Percentiles rank a stretch among this genome's conserved stretches.
phyloP scores from a whole-genome alignment of 2,329 filamentous ascomycete genomes.

The Colletotrichum orchidophilum region DNA sequence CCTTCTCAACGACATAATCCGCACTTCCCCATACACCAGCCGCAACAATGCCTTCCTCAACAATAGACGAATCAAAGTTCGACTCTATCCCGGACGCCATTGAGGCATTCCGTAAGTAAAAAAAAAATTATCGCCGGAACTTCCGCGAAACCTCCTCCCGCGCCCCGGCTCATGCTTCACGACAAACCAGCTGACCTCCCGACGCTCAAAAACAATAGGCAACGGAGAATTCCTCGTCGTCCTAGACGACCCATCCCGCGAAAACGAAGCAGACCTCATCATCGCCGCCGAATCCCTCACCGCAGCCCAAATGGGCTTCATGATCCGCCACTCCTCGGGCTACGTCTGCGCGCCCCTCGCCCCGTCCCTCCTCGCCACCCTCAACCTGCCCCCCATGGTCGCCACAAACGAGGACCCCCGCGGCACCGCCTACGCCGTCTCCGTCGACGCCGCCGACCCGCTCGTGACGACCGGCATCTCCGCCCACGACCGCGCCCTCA shows the following conservation, averaged over 20 bases:
- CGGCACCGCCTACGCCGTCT: constrained; percentile 91
- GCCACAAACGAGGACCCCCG: constrained; percentile 78
- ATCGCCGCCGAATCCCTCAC: constrained; percentile 89
- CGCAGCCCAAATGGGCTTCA: constrained; percentile 91
- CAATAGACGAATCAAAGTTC: constrained; percentile 64
- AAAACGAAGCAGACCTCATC: constrained; percentile 98
- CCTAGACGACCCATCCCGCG: constrained; percentile 89
- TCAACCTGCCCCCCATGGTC: constrained; percentile 93
- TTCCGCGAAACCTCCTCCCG: constrained; percentile 8
- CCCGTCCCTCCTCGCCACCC: constrained; percentile 71
- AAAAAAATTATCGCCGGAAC: background rate
- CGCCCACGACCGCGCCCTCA: constrained; percentile 85
- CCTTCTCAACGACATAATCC: background rate
- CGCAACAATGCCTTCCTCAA: constrained; percentile 58
- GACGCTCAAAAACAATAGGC: too few relatives aligned
- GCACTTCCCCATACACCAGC: background rate
- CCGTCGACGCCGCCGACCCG: constrained; percentile 80
- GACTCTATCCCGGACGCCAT: constrained; percentile 73
- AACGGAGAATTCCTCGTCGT: constrained; percentile 95
- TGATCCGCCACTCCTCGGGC: constrained; percentile 91
- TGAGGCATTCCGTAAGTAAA: constrained; percentile 68
- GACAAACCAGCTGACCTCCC: too few relatives aligned
- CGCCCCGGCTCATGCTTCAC: constrained; percentile 7
- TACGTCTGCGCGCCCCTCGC: constrained; percentile 90
- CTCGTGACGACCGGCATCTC: constrained; percentile 89